phyloP scores from a whole-genome alignment of 2,329 filamentous ascomycete genomes.

The Pseudogymnoascus destructans region DNA sequence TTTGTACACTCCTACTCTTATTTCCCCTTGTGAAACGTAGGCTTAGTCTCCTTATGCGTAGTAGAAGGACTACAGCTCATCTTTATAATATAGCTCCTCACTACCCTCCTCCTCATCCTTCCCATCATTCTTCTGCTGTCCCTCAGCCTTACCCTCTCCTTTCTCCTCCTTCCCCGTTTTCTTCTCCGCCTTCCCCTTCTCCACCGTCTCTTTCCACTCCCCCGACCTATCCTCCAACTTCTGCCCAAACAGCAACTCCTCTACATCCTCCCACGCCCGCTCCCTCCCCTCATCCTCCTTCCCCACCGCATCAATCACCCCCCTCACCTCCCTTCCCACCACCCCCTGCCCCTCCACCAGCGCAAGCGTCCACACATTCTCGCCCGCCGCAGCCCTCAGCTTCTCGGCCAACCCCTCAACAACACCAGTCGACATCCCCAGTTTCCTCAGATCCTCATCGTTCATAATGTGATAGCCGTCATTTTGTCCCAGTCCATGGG shows the following conservation, averaged over 20 bases:
- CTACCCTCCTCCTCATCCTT: conserved; percentile 29
- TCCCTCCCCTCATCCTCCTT: conserved; percentile 30
- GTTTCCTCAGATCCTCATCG: conserved; percentile 52
- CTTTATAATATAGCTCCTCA: conserved; percentile 37
- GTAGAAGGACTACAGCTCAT: conserved; percentile 34
- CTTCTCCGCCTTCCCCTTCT: conserved; percentile 15
- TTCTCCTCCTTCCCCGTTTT: conserved; percentile 35
- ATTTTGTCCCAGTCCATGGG: conserved; percentile 22
- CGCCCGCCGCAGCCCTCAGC: conserved; percentile 54
- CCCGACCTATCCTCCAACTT: conserved; percentile 14
- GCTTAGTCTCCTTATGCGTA: background rate
- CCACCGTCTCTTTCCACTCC: conserved; percentile 16
- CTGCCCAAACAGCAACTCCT: conserved; percentile 14
- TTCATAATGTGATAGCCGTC: conserved; percentile 31
- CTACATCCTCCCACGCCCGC: conserved; percentile 7
- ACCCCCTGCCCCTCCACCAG: conserved; percentile 52
- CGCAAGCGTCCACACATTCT: conserved; percentile 68
- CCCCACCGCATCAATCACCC: conserved; percentile 49
- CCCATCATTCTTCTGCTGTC: conserved; percentile 35
- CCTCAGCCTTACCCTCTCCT: conserved; percentile 48
- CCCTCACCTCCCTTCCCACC: conserved; percentile 50
- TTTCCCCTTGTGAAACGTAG: background rate
- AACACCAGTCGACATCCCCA: conserved; percentile 43
- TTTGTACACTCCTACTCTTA: background rate
- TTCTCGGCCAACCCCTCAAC: conserved; percentile 57